Evolutionary conservation across 2,329 filamentous ascomycete species (phyloP), one percentile per base, ranked within the genome.

Genomic region (Exophiala lecanii-corni): DNA sequence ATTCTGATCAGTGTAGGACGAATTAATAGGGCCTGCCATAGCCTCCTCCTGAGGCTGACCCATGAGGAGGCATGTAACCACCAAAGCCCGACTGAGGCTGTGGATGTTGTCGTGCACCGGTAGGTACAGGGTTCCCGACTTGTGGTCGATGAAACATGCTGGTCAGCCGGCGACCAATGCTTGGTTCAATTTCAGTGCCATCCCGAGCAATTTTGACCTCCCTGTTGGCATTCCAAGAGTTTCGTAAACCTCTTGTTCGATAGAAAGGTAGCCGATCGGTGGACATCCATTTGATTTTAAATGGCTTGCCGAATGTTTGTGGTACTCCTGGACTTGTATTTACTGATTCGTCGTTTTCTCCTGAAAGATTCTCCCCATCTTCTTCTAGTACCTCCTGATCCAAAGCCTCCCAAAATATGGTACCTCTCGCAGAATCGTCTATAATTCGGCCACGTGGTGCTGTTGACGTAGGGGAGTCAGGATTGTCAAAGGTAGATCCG

Each of bases 191-290:
- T 63, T 97, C 91, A 0, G 91, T 97, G 2, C 91, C 91, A 57
- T 97, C 91, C 57, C 91, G 77, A 17, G 91, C 91, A 59, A 97
- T 95, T 66, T 97, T 97, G 50, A 97, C 86, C 60, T 97, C 91
- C 39, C 91, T 74, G 59, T 96, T 95, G 3, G 87, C 85, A 62
- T 97, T 97, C 87, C 89, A 95, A 0, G 88, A 85, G 60, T 97
- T 97, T 23, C 89, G 78, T 42, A 97, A 67, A 0, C 91, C 89
- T 51, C 89, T 73, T 0, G 89, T 94, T 32, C 86, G 79, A 62
- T 92, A 94, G 60, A 97, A 97, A 0, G 91, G 89, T 4, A 97
- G 73, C 25, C 82, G 78, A 41, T 77, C 80, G 4, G 86, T 94
- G 9, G 87, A 94, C 5, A 94, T 63, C 91, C 91, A 97, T 65